Percentiles rank a stretch among this genome's conserved stretches.
These are phyloP conservation scores for Coemansia brasiliensis DNA, from an alignment of 192 early-diverging fungal species.

Conservation along the genomic window DNA sequence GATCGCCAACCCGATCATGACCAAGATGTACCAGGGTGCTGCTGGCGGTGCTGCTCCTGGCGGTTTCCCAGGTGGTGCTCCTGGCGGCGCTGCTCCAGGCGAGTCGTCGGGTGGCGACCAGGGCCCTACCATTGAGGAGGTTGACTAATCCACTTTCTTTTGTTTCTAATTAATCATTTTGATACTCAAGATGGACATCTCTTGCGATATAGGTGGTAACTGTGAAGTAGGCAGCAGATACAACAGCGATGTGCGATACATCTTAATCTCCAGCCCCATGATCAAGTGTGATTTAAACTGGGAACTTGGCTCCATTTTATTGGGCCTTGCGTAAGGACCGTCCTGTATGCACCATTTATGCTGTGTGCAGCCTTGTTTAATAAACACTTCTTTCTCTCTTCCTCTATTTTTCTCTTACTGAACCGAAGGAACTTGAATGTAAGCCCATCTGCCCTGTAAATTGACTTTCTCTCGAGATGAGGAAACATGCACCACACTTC, in stretches of 20 bases:
- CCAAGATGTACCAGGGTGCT: conserved; percentile 82
- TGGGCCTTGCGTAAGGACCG: too few species aligned
- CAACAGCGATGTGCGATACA: too few species aligned
- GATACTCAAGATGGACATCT: too few species aligned
- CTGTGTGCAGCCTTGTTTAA: background rate
- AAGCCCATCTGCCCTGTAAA: too few species aligned
- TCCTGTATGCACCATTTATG: background rate
- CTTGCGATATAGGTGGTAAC: too few species aligned
- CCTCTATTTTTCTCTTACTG: background rate
- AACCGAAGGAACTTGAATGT: too few species aligned
- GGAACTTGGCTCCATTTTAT: too few species aligned
- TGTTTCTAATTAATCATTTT: background rate
- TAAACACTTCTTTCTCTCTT: conserved; percentile 1
- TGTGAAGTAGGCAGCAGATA: too few species aligned
- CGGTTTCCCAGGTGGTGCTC: conserved; percentile 67
- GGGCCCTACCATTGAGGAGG: conserved; percentile 72
- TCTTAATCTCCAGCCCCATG: too few species aligned
- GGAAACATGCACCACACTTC: too few species aligned
- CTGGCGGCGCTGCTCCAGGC: conserved; percentile 29
- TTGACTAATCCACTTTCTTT: conserved; percentile 59
- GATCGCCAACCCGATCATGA: conserved; percentile 97
- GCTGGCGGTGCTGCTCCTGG: conserved; percentile 81
- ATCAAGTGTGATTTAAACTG: too few species aligned
- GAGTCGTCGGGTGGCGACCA: conserved; percentile 60
- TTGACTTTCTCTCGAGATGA: too few species aligned